phyloP scores from a whole-genome alignment of 1,139 yeast species.

The Meyerozyma smithsonii region DNA sequence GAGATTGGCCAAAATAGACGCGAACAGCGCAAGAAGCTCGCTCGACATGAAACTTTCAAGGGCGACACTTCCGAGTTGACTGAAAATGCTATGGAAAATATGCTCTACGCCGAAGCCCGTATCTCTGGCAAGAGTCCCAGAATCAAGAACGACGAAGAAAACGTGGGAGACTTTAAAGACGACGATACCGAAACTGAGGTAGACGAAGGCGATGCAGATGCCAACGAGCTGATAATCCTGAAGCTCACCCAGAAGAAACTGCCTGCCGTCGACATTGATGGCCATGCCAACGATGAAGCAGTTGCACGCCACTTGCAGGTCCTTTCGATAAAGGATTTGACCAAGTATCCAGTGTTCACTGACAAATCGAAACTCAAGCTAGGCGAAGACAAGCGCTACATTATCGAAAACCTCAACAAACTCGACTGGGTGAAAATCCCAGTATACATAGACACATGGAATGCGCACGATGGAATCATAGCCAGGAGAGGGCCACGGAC shows the following conservation, averaged over 20 bases:
- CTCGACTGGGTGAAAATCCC: slow-evolving; percentile 67
- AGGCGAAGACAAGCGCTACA: slow-evolving; percentile 34
- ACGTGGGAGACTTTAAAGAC: slow-evolving; percentile 6
- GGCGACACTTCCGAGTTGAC: slow-evolving; percentile 41
- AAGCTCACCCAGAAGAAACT: slow-evolving; percentile 3
- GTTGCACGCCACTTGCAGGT: slow-evolving; percentile 14
- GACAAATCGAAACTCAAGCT: slow-evolving; percentile 30
- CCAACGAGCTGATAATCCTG: slow-evolving; percentile 11
- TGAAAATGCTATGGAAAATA: slow-evolving; percentile 33
- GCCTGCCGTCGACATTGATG: slow-evolving; percentile 17
- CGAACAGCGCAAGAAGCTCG: slow-evolving; percentile 21
- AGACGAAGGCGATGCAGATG: slow-evolving; percentile 3
- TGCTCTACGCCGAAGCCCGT: slow-evolving; percentile 36
- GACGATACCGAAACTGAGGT: slow-evolving; percentile 5
- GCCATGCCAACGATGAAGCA: slow-evolving; percentile 23
- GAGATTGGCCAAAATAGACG: slow-evolving; percentile 29
- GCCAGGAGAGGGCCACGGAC: slow-evolving; percentile 59
- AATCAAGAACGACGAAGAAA: slow-evolving; percentile 5
- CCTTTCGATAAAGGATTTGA: slow-evolving; percentile 17
- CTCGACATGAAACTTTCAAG: slow-evolving; percentile 34
- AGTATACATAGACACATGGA: slow-evolving; percentile 57
- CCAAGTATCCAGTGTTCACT: slow-evolving; percentile 27
- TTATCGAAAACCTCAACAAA: slow-evolving; percentile 46
- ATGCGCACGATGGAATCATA: slow-evolving; percentile 70
- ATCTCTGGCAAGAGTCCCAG: slow-evolving; percentile 8